These are phyloP conservation scores for Ceratocystis lukuohia DNA, from an alignment of 2,329 filamentous ascomycete species.

Conservation along the genomic window DNA sequence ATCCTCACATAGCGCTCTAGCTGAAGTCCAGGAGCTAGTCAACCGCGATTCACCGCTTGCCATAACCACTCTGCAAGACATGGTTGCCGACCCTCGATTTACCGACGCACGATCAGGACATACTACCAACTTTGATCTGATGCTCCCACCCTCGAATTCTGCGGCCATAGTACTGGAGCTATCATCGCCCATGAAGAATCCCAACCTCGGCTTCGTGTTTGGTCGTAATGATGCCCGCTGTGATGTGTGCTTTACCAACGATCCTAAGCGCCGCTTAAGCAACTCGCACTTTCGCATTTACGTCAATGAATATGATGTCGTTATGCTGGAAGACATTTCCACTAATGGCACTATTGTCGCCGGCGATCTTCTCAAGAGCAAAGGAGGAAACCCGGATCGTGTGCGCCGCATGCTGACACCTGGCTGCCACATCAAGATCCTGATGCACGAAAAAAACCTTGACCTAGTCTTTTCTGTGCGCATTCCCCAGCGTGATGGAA, in stretches of 20 bases:
- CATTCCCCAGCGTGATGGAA: slow-evolving; percentile 61
- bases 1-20: slow-evolving; percentile 55
- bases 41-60: slow-evolving; percentile 36
- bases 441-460: slow-evolving; percentile 35
- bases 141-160: slow-evolving; percentile 34
- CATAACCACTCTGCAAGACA: slow-evolving; percentile 34
- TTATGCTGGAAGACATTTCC: slow-evolving; percentile 88
- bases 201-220: slow-evolving; percentile 65
- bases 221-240: slow-evolving; percentile 60
- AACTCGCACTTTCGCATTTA: slow-evolving; percentile 95
- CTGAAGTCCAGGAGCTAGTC: slow-evolving; percentile 48
- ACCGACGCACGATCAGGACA: slow-evolving; percentile 40
- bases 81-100: slow-evolving; percentile 35
- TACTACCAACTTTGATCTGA: slow-evolving; percentile 37
- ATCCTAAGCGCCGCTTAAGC: slow-evolving; percentile 62
- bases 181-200: slow-evolving; percentile 57
- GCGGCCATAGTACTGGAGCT: slow-evolving; percentile 65
- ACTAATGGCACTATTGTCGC: slow-evolving; percentile 95
- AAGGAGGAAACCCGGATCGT: slow-evolving; percentile 27
- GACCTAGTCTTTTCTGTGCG: slow-evolving; percentile 76
- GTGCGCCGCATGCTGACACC: slow-evolving; percentile 51
- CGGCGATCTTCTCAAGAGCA: slow-evolving; percentile 44
- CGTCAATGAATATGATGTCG: slow-evolving; percentile 67
- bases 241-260: slow-evolving; percentile 56
- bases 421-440: slow-evolving; percentile 60